Percentiles rank a stretch among this genome's conserved stretches.
These are phyloP conservation scores for Passalora sequoiae DNA, from an alignment of 2,329 filamentous ascomycete genomes.

Conservation along the genomic window DNA sequence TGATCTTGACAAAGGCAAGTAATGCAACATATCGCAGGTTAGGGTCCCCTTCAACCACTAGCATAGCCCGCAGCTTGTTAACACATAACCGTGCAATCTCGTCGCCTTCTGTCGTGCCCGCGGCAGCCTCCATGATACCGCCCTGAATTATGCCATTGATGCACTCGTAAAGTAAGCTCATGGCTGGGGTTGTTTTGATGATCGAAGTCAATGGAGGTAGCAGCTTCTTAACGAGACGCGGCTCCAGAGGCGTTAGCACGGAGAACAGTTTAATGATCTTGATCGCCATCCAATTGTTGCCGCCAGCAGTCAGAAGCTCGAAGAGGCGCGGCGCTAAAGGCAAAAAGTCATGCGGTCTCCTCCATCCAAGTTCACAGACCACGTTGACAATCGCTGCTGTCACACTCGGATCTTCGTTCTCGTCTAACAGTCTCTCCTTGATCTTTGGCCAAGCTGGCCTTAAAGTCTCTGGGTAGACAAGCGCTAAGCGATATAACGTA, in stretches of 20 bases:
- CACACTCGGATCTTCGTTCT: slow-evolving; percentile 83
- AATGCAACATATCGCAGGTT: slow-evolving; percentile 97
- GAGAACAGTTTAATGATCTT: slow-evolving; percentile 99
- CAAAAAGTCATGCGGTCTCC: slow-evolving; percentile 87
- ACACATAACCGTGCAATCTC: slow-evolving; percentile 91
- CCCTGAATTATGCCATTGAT: slow-evolving; percentile 98
- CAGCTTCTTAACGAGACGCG: slow-evolving; percentile 83
- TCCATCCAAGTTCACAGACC: slow-evolving; percentile 91
- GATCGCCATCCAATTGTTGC: slow-evolving; percentile 99
- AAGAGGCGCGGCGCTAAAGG: slow-evolving; percentile 87
- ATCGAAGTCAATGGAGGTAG: slow-evolving; percentile 85
- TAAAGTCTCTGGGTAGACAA: slow-evolving; percentile 94
- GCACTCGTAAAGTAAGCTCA: slow-evolving; percentile 97
- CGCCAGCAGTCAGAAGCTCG: slow-evolving; percentile 81
- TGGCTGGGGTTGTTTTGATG: slow-evolving; percentile 89
- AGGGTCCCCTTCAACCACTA: slow-evolving; percentile 85
- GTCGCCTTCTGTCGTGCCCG: slow-evolving; percentile 74
- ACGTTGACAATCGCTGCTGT: slow-evolving; percentile 96
- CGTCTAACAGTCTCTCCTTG: slow-evolving; percentile 87
- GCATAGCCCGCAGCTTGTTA: slow-evolving; percentile 87
- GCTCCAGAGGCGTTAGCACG: slow-evolving; percentile 85
- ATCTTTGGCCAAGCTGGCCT: slow-evolving; percentile 95
- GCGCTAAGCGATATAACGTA: slow-evolving; percentile 82
- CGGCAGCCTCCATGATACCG: slow-evolving; percentile 79
- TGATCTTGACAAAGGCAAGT: slow-evolving; percentile 92